These are phyloP conservation scores for Alternaria sp. DNA, from an alignment of 2,329 filamentous ascomycete species.

Conservation along the genomic window DNA sequence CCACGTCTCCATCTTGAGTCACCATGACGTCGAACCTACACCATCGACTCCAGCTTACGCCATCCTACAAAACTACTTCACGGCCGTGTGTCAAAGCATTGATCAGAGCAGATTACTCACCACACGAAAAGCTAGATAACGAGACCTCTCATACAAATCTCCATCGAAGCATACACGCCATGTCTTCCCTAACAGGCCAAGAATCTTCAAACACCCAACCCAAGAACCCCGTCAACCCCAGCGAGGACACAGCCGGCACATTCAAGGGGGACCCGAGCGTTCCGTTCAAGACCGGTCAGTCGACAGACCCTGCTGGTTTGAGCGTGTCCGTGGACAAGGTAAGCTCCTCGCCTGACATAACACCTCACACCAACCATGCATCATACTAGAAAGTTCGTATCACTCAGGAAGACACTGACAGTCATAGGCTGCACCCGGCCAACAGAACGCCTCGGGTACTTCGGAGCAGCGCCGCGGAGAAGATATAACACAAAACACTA, in stretches of 20 bases:
- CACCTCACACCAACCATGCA: not conserved
- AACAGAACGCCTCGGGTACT: conserved; percentile 15
- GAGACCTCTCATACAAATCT: fast-evolving
- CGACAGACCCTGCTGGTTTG: conserved; percentile 2
- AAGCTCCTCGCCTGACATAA: not conserved
- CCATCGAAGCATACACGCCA: not conserved
- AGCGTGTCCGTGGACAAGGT: conserved; percentile 15
- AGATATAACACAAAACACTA: conserved; percentile 9
- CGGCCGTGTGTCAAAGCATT: not conserved
- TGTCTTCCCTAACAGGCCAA: conserved; percentile 23
- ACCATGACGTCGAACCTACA: conserved; percentile 8
- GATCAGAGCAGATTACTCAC: not conserved
- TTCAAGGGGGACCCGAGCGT: conserved; percentile 12
- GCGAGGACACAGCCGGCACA: conserved; percentile 2
- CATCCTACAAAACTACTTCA: not conserved
- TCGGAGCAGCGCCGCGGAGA: conserved; percentile 17
- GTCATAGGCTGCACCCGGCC: not conserved
- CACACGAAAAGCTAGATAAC: not conserved
- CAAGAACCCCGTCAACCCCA: conserved; percentile 15
- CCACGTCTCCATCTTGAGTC: conserved; percentile 1
- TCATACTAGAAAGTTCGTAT: not conserved
- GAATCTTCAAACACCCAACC: conserved; percentile 20
- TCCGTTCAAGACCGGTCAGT: conserved; percentile 7
- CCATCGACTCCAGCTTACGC: not conserved
- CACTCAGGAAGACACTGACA: not conserved